A percentile compares a stretch with the other conserved stretches of the same genome.
These are phyloP conservation scores for Cercospora zeae-maydis DNA, from an alignment of 2,329 filamentous ascomycete genomes.

Conservation along the genomic window DNA sequence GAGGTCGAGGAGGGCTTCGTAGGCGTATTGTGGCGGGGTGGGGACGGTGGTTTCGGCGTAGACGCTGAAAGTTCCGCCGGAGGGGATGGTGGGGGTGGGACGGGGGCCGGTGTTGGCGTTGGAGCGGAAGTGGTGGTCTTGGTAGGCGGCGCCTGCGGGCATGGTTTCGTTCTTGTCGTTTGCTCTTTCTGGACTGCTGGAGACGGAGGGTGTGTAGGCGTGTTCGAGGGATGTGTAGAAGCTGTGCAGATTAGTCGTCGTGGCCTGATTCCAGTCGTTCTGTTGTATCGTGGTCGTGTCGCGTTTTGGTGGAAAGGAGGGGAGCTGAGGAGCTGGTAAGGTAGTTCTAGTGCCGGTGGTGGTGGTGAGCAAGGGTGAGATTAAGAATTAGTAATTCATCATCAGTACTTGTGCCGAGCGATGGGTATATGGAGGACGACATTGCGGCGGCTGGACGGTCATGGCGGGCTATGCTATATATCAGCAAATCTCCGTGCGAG, in stretches of 20 bases:
- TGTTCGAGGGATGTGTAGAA: too few relatives aligned
- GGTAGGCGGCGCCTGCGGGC: conserved; percentile 19
- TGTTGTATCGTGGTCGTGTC: not conserved
- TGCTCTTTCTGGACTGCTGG: not conserved
- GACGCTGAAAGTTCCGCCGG: conserved; percentile 35
- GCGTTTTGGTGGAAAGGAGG: not conserved
- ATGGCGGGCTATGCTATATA: not conserved
- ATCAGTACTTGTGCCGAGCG: not conserved
- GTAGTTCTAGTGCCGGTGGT: not conserved
- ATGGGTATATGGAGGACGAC: not conserved
- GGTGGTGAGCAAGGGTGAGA: not conserved
- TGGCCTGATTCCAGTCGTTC: not conserved
- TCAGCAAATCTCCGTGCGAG: not conserved
- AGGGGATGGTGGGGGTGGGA: conserved; percentile 30
- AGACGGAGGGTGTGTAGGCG: not conserved
- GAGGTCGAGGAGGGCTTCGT: conserved; percentile 44
- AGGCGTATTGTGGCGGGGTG: conserved; percentile 43
- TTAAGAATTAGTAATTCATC: not conserved
- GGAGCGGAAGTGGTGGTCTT: conserved; percentile 31
- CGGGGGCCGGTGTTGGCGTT: conserved; percentile 29
- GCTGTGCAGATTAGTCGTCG: not conserved
- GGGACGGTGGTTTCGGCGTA: conserved; percentile 38
- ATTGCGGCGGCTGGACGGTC: not conserved
- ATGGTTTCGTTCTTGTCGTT: conserved; percentile 1
- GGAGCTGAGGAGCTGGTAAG: not conserved